These are phyloP conservation scores for Aphanomyces invadans DNA, from an alignment of 352 stramenopile genomes.

Conservation along the genomic window DNA sequence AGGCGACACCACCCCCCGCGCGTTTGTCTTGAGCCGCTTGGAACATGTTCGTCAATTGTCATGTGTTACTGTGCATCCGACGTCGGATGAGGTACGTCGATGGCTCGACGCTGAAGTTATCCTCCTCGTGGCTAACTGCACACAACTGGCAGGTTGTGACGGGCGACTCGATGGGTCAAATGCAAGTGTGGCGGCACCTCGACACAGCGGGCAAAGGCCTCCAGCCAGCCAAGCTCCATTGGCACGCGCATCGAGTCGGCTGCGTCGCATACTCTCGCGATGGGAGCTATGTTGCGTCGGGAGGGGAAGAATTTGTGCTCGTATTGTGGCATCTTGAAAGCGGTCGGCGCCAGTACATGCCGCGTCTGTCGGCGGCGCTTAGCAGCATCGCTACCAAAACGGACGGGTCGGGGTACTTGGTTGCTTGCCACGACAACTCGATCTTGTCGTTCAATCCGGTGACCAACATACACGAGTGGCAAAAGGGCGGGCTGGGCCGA, in stretches of 20 bases:
- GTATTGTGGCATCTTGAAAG: conserved; percentile 82
- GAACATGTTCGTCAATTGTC: conserved; percentile 44
- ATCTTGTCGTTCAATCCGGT: conserved; percentile 80
- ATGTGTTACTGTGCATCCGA: conserved; percentile 50
- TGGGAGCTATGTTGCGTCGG: conserved; percentile 68
- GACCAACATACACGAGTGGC: conserved; percentile 69
- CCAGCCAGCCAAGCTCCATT: conserved; percentile 63
- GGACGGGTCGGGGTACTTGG: conserved; percentile 50
- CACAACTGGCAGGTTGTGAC: conserved; percentile 44
- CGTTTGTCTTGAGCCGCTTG: conserved; percentile 37
- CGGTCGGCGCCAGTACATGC: conserved; percentile 63
- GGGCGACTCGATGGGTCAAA: conserved; percentile 56
- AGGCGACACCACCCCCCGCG: conserved; percentile 28
- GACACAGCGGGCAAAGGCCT: neutral
- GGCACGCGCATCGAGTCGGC: conserved; percentile 74
- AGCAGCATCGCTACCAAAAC: conserved; percentile 42
- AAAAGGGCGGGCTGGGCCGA: conserved; percentile 51
- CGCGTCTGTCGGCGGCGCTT: conserved; percentile 59
- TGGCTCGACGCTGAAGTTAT: no score
- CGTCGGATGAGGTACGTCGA: conserved; percentile 29
- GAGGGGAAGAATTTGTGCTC: conserved; percentile 80
- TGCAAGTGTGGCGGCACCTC: conserved; percentile 30
- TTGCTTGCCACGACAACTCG: conserved; percentile 55
- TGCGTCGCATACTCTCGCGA: conserved; percentile 68
- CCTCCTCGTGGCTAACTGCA: no score